A percentile compares a stretch with the other conserved stretches of the same genome.
These are phyloP conservation scores for Mucor velutinosus DNA, from an alignment of 371 early-diverging fungal species.

Conservation along the genomic window DNA sequence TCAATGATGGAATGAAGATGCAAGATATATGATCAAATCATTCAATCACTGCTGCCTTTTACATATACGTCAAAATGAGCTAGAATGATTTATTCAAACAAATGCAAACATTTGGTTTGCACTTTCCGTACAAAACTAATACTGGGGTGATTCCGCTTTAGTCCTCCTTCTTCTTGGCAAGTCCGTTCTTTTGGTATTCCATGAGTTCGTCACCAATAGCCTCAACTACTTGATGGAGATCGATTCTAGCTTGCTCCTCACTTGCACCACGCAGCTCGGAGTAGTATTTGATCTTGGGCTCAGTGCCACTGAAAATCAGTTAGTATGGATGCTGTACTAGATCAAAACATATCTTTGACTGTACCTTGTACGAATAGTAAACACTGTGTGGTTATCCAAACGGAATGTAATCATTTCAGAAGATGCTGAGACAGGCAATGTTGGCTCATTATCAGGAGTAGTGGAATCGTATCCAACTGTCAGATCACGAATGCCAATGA, in stretches of 20 bases:
- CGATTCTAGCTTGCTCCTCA: conserved; percentile 54
- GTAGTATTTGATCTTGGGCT: conserved; percentile 97
- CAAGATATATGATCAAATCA: neutral
- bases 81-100: neutral
- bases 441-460: conserved; percentile 65
- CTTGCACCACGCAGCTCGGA: conserved; percentile 70
- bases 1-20: neutral
- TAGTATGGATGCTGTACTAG: neutral
- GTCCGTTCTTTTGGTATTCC: conserved; percentile 57
- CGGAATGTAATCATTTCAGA: conserved; percentile 94
- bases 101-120: neutral
- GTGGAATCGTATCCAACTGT: conserved; percentile 86
- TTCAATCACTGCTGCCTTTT: neutral
- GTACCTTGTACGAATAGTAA: conserved; percentile 76
- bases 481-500: conserved; percentile 82
- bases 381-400: conserved; percentile 71
- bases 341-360: neutral
- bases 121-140: too few species aligned
- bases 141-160: neutral
- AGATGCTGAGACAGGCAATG: conserved; percentile 75
- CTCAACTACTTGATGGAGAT: conserved; percentile 50
- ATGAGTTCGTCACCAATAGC: conserved; percentile 61
- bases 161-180: conserved; percentile 42
- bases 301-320: conserved; percentile 75
- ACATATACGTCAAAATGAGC: neutral